phyloP scores from a whole-genome alignment of 345 rosid species.

The Heritiera littoralis region DNA sequence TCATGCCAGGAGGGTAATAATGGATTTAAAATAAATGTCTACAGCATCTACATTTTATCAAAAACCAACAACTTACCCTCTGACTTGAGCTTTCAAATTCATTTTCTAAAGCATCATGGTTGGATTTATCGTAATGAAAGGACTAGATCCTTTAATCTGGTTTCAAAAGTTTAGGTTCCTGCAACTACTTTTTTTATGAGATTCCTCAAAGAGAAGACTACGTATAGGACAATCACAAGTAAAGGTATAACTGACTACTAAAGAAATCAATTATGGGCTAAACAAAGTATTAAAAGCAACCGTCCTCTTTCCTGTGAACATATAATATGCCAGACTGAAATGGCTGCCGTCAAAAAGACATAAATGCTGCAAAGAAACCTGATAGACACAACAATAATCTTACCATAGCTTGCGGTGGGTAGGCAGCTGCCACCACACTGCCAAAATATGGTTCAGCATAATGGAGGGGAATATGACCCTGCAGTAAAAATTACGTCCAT shows the following conservation, averaged over 20 bases:
- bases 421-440: conserved; percentile 45
- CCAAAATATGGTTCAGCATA: conserved; percentile 58
- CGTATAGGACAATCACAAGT: neutral
- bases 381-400: conserved; percentile 24
- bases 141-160: conserved; percentile 2
- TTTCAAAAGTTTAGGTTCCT: conserved; percentile 16
- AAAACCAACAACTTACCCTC: conserved; percentile 18
- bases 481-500: neutral
- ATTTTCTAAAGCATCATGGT: neutral
- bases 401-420: conserved; percentile 53
- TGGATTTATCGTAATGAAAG: conserved; percentile 4
- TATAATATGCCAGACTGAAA: neutral
- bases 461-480: conserved; percentile 51
- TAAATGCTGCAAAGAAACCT: neutral
- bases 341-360: neutral
- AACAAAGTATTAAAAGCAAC: neutral
- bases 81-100: conserved; percentile 1
- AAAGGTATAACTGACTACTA: neutral
- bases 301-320: neutral
- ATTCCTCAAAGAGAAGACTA: conserved; percentile 1
- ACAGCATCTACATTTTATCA: conserved; percentile 21
- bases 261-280: neutral
- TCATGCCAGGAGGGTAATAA: conserved; percentile 19
- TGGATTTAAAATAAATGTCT: conserved; percentile 23
- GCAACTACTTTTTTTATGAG: neutral